Evolutionary conservation across 176 grass and related monocot genomes (phyloP).

Genomic region (Oryza meyeriana): DNA sequence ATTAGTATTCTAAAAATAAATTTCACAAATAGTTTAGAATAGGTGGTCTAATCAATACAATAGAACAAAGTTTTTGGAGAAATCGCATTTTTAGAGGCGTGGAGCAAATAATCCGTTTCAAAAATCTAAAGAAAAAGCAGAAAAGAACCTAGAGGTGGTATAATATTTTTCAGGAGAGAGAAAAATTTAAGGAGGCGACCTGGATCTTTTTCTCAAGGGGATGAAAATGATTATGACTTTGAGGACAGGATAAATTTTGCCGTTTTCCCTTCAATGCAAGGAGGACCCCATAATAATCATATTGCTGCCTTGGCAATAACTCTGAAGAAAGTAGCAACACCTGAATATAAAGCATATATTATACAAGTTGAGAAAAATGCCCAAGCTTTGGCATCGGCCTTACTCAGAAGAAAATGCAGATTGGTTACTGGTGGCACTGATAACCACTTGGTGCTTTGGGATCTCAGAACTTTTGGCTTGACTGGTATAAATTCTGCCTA

Average conservation of each 20-base stretch:
- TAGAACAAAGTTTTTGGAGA: too few species aligned
- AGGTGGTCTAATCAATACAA: too few species aligned
- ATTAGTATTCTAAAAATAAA: too few species aligned
- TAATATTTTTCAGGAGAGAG: constrained; percentile 91
- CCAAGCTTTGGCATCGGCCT: constrained; percentile 78
- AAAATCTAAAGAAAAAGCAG: too few species aligned
- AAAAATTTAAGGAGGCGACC: constrained; percentile 48
- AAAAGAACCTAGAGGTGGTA: constrained; percentile 95
- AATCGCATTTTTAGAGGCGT: too few species aligned
- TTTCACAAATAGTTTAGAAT: too few species aligned
- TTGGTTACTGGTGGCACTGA: constrained; percentile 97
- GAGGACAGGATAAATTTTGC: constrained; percentile 93
- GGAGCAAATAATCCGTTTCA: too few species aligned
- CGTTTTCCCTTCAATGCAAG: constrained; percentile 96
- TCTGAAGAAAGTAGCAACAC: constrained; percentile 82
- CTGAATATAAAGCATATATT: constrained; percentile 95
- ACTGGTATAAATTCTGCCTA: constrained; percentile 58
- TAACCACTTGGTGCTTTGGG: constrained; percentile 98
- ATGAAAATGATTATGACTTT: constrained; percentile 74
- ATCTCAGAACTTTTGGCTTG: constrained; percentile 93
- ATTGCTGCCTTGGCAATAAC: constrained; percentile 92
- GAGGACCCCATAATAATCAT: constrained; percentile 98
- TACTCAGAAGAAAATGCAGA: constrained; percentile 92
- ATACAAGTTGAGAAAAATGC: constrained; percentile 96
- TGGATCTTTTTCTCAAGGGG: constrained; percentile 51